A percentile compares a stretch with the other conserved stretches of the same genome.
Conservation (phyloP, 2,329 filamentous ascomycete species). For the Sarocladium oryzae region DNA sequence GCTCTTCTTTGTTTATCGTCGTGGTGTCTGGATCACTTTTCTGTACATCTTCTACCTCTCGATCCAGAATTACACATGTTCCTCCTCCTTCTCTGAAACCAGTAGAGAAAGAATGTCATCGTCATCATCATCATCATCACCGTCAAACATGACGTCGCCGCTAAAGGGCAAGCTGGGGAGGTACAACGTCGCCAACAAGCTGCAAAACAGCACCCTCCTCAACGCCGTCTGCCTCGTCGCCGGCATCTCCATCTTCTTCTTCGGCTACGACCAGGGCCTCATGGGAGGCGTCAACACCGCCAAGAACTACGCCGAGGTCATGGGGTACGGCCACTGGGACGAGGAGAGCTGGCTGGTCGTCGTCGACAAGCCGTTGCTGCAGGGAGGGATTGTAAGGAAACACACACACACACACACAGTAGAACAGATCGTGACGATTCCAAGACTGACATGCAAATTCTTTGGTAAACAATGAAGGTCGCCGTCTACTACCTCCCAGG, state of each 20-base stretch:
- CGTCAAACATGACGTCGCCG: too few relatives aligned
- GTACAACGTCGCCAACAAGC: constrained; percentile 38
- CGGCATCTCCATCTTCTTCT: constrained; percentile 54
- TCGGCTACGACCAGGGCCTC: constrained; percentile 51
- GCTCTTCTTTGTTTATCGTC: too few relatives aligned
- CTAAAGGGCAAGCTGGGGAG: constrained; percentile 85
- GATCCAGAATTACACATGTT: too few relatives aligned
- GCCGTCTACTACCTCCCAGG: constrained; percentile 39
- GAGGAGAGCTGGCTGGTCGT: constrained; percentile 43
- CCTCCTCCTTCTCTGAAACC: too few relatives aligned
- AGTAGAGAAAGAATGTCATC: too few relatives aligned
- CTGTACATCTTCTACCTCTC: too few relatives aligned
- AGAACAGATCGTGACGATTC: too few relatives aligned
- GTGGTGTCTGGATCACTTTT: too few relatives aligned
- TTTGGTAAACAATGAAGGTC: too few relatives aligned
- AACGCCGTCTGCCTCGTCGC: constrained; percentile 58
- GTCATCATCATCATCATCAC: too few relatives aligned
- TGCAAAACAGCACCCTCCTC: constrained; percentile 50
- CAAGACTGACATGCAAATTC: too few relatives aligned
- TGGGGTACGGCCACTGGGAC: constrained; percentile 58
- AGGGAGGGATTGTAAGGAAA: constrained; percentile 23
- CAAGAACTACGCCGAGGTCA: constrained; percentile 55
- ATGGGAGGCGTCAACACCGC: constrained; percentile 63
- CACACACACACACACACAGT: too few relatives aligned
- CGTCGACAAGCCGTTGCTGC: constrained; percentile 42